Evolutionary conservation across 495 filamentous ascomycete species (phyloP), one percentile per base, ranked within the genome.

Genomic region (Parmelia sp.): DNA sequence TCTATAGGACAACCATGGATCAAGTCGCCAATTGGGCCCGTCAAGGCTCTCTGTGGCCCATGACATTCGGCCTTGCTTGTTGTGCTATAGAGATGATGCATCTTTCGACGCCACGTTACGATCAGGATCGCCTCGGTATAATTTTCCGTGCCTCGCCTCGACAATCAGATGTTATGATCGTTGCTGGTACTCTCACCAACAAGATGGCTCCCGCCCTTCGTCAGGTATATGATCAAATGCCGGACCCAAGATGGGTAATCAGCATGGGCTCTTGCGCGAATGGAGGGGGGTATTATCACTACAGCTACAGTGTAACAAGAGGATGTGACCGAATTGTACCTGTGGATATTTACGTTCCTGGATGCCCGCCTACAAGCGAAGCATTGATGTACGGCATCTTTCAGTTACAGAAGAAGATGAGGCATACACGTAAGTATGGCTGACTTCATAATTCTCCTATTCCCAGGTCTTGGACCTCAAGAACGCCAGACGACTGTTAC

Each of bases 61-160:
- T 96, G 82, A 91, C 91, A 49, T 96, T 96, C 74, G 91, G 89
- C 10, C 88, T 96, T 31, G 91, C 91, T 65, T 96, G 91, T 82
- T 96, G 91, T 77, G 91, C 90, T 74, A 77, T 96, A 67, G 91
- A 96, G 74, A 96, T 96, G 91, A 96, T 96, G 92, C 90, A 94
- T 74, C 81, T 92, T 15, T 96, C 91, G 31, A 91, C 91, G 51
- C 91, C 91, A 17, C 91, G 92, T 23, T 96, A 96, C 82, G 91
- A 96, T 70, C 92, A 96, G 72, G 91, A 96, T 77, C 80, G 92
- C 15, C 82, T 96, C 25, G 91, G 91, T 60, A 95, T 96, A 76
- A 95, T 96, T 70, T 96, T 96, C 84, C 89, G 91, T 58, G 91
- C 90, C 57, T 94, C 90, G 29, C 91, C 91, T 10, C 88, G 91